phyloP scores from a whole-genome alignment of 805 yeast genomes.

The Sugiyamaella boreocaroliniensis region DNA sequence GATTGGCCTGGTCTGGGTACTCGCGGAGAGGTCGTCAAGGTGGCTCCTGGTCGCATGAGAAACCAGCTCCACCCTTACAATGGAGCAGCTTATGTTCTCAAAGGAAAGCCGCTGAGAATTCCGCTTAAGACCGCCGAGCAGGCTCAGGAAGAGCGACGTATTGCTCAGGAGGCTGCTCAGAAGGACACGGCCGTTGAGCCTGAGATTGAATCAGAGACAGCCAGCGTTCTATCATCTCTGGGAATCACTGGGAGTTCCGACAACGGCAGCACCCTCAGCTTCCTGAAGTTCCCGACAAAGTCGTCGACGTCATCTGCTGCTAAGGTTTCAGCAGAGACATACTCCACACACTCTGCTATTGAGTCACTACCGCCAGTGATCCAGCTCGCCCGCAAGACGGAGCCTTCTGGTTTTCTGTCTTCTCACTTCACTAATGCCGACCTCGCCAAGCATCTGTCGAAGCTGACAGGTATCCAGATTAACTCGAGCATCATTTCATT shows the following conservation, averaged over 20 bases:
- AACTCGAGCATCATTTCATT: slow-evolving; percentile 7
- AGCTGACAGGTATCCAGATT: slow-evolving; percentile 13
- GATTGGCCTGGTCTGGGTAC: slow-evolving; percentile 60
- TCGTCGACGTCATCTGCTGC: neutral
- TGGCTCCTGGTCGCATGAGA: slow-evolving; percentile 77
- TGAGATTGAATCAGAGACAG: neutral
- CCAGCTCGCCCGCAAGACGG: slow-evolving; percentile 1
- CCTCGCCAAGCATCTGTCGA: slow-evolving; percentile 8
- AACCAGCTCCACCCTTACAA: slow-evolving; percentile 63
- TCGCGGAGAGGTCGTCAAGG: slow-evolving; percentile 66
- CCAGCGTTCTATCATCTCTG: neutral
- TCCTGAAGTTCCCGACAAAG: slow-evolving; percentile 4
- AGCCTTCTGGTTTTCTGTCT: slow-evolving; percentile 12
- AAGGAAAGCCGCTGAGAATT: slow-evolving; percentile 25
- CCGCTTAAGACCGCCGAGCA: slow-evolving; percentile 17
- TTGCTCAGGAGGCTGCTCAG: neutral
- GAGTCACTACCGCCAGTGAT: slow-evolving; percentile 11
- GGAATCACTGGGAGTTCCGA: neutral
- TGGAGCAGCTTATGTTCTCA: slow-evolving; percentile 64
- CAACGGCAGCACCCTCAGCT: neutral
- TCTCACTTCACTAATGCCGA: slow-evolving; percentile 6
- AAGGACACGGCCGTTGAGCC: neutral
- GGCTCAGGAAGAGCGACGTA: neutral
- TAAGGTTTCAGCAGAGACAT: neutral
- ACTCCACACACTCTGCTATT: slow-evolving; percentile 10